Base-by-base conservation (phyloP, 176 grass and related monocot species). In the Puccinellia tenuiflora region DNA sequence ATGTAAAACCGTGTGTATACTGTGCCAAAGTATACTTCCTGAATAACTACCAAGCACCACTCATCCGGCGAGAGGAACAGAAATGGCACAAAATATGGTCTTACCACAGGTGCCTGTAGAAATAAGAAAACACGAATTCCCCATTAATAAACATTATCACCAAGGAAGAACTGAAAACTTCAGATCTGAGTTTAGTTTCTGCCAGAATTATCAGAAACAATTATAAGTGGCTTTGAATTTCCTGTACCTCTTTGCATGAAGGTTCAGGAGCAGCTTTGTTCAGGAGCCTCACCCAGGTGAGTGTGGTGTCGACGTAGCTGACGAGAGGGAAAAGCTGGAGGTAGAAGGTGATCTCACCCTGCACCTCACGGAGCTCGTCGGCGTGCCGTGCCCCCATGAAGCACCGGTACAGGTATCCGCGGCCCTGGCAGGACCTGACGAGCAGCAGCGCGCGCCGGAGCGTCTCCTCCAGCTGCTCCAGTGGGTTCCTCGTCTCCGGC, bases 281-380 rank as follows among this genome's bases (percentile, higher is more conserved):
- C 15, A 74, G 78, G 84, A 31, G 48, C 52, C 74, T 82, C 42
- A 77, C 91, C 89, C 76, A 90, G 21, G 82, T 83, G 75, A 87
- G 81, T 0, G 84, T 81, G 61, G 84, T 79, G 59, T 93, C 94
- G 8, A 94, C 94, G 52, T 90, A 88, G 59, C 85, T 92, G 75
- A 97, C 59, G 25, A 97, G 80, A 3, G 94, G 94, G 68, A 97
- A 88, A 15, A 97, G 84, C 75, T 78, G 81, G 42, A 97, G 79
- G 80, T 97, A 94, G 34, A 90, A 88, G 30, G 73, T 68, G 60
- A 97, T 97, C 87, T 97, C 91, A 14, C 22, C 68, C 89, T 97
- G 87, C 46, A 88, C 87, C 61, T 88, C 91, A 6, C 80, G 57
- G 59, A 97, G 91, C 85, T 91, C 90, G 25, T 93, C 91, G 52